Percentiles rank a stretch among this genome's conserved stretches.
Conservation (phyloP, 768 basidiomycete species). For the Naganishia friedmannii region DNA sequence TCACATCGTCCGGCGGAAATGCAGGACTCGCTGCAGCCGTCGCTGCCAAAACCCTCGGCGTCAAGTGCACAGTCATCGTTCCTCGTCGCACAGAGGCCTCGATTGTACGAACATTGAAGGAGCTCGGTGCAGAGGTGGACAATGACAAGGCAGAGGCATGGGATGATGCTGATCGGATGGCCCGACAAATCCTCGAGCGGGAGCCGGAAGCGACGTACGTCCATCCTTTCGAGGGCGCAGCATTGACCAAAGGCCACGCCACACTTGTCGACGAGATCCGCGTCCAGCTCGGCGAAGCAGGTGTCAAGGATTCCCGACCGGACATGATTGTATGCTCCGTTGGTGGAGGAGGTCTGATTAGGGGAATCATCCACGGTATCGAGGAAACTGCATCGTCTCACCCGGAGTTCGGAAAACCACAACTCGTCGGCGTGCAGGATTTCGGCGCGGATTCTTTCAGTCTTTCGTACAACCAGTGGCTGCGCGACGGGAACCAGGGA, state of each 20-base stretch:
- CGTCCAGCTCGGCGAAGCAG: slow-evolving; percentile 30
- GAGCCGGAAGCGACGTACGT: slow-evolving; percentile 39
- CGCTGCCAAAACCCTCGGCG: slow-evolving; percentile 22
- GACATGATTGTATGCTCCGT: slow-evolving; percentile 43
- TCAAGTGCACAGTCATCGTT: slow-evolving; percentile 39
- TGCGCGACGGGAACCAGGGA: background rate
- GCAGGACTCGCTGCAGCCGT: slow-evolving; percentile 36
- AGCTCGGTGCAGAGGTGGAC: slow-evolving; percentile 40
- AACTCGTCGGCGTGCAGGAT: slow-evolving; percentile 28
- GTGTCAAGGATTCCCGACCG: slow-evolving; percentile 4
- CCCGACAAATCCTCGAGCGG: slow-evolving; percentile 23
- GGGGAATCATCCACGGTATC: slow-evolving; percentile 40
- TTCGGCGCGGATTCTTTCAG: slow-evolving; percentile 31
- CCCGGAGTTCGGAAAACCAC: slow-evolving; percentile 18
- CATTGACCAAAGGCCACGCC: slow-evolving; percentile 39
- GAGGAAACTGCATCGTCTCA: background rate
- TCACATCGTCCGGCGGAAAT: slow-evolving; percentile 44
- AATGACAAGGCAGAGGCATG: slow-evolving; percentile 35
- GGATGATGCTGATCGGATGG: slow-evolving; percentile 39
- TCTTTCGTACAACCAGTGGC: slow-evolving; percentile 21
- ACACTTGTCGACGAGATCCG: slow-evolving; percentile 40
- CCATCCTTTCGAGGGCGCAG: slow-evolving; percentile 45
- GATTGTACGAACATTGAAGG: slow-evolving; percentile 36
- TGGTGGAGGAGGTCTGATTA: slow-evolving; percentile 45
- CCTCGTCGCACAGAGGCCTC: slow-evolving; percentile 33